Percentiles rank a stretch among this genome's conserved stretches.
Evolutionary conservation across 108 stramenopile genomes (phyloP).

Genomic region (Pseudonitzschia delicatissima): DNA sequence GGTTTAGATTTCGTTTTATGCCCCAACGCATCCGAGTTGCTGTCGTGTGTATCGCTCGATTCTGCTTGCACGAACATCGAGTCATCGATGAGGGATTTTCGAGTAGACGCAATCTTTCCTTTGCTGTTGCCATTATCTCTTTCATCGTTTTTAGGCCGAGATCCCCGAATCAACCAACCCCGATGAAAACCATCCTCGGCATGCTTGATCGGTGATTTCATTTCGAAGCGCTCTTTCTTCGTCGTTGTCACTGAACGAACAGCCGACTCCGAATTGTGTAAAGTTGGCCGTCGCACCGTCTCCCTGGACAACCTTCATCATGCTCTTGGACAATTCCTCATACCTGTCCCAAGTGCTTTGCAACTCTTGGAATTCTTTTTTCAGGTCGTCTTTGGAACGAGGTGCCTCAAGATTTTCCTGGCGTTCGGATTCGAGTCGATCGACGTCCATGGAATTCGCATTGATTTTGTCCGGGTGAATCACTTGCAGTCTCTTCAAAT

Average conservation of each 20-base stretch:
- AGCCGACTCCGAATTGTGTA: slow-evolving; percentile 85
- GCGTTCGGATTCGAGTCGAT: neutral
- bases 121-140: neutral
- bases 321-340: slow-evolving; percentile 37
- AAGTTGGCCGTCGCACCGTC: slow-evolving; percentile 48
- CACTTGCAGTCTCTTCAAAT: slow-evolving; percentile 49
- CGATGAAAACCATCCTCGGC: slow-evolving; percentile 79
- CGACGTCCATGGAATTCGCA: neutral
- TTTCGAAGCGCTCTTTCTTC: slow-evolving; percentile 47
- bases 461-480: slow-evolving; percentile 73
- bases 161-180: slow-evolving; percentile 35
- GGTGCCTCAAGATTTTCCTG: neutral
- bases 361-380: slow-evolving; percentile 54
- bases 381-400: slow-evolving; percentile 8
- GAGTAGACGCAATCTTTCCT: neutral
- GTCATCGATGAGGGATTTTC: slow-evolving; percentile 31
- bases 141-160: neutral
- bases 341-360: slow-evolving; percentile 74
- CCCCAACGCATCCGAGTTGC: neutral
- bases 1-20: neutral
- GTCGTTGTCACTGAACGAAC: slow-evolving; percentile 75
- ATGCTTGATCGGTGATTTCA: slow-evolving; percentile 84
- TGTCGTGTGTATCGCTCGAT: neutral
- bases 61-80: slow-evolving; percentile 23
- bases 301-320: slow-evolving; percentile 13